A percentile compares a stretch with the other conserved stretches of the same genome.
phyloP scores from a whole-genome alignment of 75 land plant genomes.

The Pinus tabuliformis region DNA sequence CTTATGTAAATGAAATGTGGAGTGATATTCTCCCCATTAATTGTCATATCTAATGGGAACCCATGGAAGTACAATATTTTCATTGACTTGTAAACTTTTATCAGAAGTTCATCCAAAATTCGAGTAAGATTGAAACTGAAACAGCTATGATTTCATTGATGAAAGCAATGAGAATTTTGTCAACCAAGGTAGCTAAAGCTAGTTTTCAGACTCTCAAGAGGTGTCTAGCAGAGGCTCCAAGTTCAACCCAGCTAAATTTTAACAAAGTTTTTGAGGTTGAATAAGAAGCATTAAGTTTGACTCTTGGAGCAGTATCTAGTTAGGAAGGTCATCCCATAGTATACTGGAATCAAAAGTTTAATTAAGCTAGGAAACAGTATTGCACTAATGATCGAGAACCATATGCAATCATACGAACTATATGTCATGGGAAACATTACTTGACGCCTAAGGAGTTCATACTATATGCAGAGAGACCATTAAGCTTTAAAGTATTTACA shows the following conservation, averaged over 20 bases:
- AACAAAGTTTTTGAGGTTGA: neutral
- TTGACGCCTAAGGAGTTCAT: conserved; percentile 9
- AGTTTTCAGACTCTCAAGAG: neutral
- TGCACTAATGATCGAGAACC: neutral
- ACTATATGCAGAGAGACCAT: conserved; percentile 5
- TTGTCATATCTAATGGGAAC: too few species aligned
- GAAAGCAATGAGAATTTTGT: neutral
- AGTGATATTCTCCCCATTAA: too few species aligned
- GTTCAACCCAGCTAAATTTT: neutral
- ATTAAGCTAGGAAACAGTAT: neutral
- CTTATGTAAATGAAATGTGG: too few species aligned
- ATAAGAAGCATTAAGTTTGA: neutral
- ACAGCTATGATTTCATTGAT: neutral
- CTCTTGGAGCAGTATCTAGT: neutral
- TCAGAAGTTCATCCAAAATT: too few species aligned
- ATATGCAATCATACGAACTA: neutral
- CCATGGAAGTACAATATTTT: too few species aligned
- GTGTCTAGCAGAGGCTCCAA: neutral
- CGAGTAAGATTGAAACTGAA: neutral
- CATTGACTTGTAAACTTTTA: too few species aligned
- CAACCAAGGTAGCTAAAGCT: neutral
- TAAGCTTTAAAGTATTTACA: neutral
- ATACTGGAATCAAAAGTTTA: neutral
- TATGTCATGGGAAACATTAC: neutral
- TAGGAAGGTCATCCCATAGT: neutral